phyloP scores from a whole-genome alignment of 2,329 filamentous ascomycete species.

The Neurospora sp. region DNA sequence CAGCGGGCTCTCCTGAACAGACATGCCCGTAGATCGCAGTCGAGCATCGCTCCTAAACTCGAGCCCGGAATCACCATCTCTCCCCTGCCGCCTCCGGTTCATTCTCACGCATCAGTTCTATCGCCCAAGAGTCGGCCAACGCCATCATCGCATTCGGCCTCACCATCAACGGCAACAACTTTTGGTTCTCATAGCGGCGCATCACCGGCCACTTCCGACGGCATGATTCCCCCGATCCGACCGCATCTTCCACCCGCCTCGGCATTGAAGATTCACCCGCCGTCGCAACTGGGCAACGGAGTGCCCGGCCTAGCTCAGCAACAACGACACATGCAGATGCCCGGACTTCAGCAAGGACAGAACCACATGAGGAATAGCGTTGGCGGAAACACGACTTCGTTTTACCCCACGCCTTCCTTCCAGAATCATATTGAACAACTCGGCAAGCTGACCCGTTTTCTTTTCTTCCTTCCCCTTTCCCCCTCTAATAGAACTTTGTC shows the following conservation, averaged over 20 bases:
- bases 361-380: constrained; percentile 22
- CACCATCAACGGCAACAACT: constrained; percentile 40
- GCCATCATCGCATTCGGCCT: constrained; percentile 63
- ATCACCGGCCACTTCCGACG: constrained; percentile 22
- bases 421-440: constrained; percentile 93
- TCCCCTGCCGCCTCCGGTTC: constrained; percentile 34
- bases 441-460: constrained; percentile 62
- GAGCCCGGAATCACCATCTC: constrained; percentile 38
- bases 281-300: constrained; percentile 22
- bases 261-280: constrained; percentile 30
- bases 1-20: constrained; percentile 74
- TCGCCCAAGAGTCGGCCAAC: constrained; percentile 70
- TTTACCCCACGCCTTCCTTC: constrained; percentile 73
- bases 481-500: constrained; percentile 48
- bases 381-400: constrained; percentile 38
- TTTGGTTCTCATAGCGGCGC: constrained; percentile 39
- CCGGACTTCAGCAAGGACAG: constrained; percentile 18
- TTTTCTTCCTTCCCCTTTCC: constrained; percentile 26
- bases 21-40: constrained; percentile 60
- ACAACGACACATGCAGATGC: constrained; percentile 27
- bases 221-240: constrained; percentile 15
- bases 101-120: constrained; percentile 44
- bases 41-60: constrained; percentile 66
- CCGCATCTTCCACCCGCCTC: constrained; percentile 23
- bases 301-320: constrained; percentile 8